A percentile compares a stretch with the other conserved stretches of the same genome.
These are phyloP conservation scores for Pythium sukuiense DNA, from an alignment of 352 stramenopile genomes.

Conservation along the genomic window DNA sequence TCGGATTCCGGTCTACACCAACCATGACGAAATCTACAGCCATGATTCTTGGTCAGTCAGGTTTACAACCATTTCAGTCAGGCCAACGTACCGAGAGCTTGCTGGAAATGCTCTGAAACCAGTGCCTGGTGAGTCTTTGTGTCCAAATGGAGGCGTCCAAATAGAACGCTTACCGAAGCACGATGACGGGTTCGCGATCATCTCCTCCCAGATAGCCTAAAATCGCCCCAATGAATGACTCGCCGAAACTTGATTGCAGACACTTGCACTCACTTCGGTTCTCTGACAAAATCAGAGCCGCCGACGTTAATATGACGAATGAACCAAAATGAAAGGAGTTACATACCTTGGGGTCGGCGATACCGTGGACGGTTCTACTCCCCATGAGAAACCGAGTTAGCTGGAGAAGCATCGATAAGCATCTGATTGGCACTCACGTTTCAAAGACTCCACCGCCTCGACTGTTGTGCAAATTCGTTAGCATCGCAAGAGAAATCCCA, in stretches of 20 bases:
- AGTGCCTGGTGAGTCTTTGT: no score
- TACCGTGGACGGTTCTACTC: slow-evolving; percentile 63
- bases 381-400: neutral
- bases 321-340: neutral
- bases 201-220: slow-evolving; percentile 87
- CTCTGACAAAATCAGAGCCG: slow-evolving; percentile 10
- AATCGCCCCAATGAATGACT: neutral
- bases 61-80: neutral
- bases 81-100: slow-evolving; percentile 48
- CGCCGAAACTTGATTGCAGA: no score
- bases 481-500: no score
- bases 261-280: slow-evolving; percentile 19
- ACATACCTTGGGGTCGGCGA: slow-evolving; percentile 59
- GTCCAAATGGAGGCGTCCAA: no score
- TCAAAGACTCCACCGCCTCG: slow-evolving; percentile 56
- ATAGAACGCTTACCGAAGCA: slow-evolving; percentile 56
- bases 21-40: slow-evolving; percentile 75
- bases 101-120: slow-evolving; percentile 66
- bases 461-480: slow-evolving; percentile 16
- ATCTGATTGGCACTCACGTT: slow-evolving; percentile 37
- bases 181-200: slow-evolving; percentile 80
- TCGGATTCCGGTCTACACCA: neutral
- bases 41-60: no score
- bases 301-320: no score
- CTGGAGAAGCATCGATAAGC: no score